Conservation (phyloP, 805 yeast species). For the Cyberlindnera suaveolens region DNA sequence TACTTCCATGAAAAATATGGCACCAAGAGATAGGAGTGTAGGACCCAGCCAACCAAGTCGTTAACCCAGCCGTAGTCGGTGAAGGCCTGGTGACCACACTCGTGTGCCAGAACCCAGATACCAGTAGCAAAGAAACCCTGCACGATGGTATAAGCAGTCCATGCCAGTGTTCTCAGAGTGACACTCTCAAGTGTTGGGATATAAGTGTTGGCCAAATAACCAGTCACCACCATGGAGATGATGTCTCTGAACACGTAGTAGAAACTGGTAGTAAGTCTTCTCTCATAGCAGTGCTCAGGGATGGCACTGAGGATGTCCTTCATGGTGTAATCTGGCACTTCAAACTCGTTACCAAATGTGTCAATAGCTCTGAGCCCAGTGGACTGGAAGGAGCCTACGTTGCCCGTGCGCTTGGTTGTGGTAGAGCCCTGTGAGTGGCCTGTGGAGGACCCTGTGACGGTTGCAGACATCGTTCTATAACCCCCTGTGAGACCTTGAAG, state of each 20-base stretch:
- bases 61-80: conserved; percentile 65
- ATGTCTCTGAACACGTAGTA: conserved; percentile 67
- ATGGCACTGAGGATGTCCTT: conserved; percentile 68
- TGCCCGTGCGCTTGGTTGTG: conserved; percentile 9
- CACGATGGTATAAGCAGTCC: conserved; percentile 48
- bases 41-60: conserved; percentile 76
- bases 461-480: conserved; percentile 4
- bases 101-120: conserved; percentile 83
- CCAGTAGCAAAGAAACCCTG: conserved; percentile 73
- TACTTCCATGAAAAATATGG: conserved; percentile 87
- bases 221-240: conserved; percentile 40
- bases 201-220: conserved; percentile 44
- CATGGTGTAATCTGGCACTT: conserved; percentile 70
- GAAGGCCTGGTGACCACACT: conserved; percentile 88
- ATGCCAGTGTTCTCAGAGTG: conserved; percentile 44
- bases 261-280: conserved; percentile 48
- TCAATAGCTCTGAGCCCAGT: conserved; percentile 30
- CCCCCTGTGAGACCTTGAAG: no score
- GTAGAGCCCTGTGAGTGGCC: conserved; percentile 5
- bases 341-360: conserved; percentile 51
- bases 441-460: conserved; percentile 9
- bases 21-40: conserved; percentile 73
- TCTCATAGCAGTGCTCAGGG: conserved; percentile 69
- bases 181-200: conserved; percentile 44
- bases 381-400: conserved; percentile 1